Evolutionary conservation across 2,329 filamentous ascomycete genomes (phyloP).

Genomic region (Ceratocystis cubensis): DNA sequence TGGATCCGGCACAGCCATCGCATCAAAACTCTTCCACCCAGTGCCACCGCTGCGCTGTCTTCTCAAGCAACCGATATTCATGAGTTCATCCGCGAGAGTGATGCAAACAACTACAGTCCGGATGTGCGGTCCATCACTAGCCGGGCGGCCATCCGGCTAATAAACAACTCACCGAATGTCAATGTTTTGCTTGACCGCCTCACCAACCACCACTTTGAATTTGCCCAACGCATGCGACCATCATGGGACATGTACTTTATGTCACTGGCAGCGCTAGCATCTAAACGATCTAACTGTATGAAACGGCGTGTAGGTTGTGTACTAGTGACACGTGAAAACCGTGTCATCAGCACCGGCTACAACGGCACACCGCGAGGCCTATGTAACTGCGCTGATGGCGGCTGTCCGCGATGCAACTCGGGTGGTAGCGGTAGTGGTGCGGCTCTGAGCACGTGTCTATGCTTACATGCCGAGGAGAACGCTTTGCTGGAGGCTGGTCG

Average conservation of each 20-base stretch:
- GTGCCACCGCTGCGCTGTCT: slow-evolving; percentile 23
- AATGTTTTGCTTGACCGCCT: slow-evolving; percentile 61
- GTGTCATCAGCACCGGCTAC: slow-evolving; percentile 91
- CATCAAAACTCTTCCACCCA: neutral
- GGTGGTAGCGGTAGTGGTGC: slow-evolving; percentile 52
- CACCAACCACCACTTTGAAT: slow-evolving; percentile 59
- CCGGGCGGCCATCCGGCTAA: slow-evolving; percentile 67
- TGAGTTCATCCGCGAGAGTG: slow-evolving; percentile 46
- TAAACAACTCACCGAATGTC: slow-evolving; percentile 69
- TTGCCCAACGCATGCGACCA: slow-evolving; percentile 69
- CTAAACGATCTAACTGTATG: slow-evolving; percentile 93
- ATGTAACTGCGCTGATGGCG: slow-evolving; percentile 83
- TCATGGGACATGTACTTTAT: slow-evolving; percentile 98
- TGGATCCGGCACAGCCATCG: slow-evolving; percentile 64
- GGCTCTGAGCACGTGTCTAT: slow-evolving; percentile 74
- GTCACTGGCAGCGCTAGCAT: slow-evolving; percentile 83
- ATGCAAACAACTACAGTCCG: slow-evolving; percentile 62
- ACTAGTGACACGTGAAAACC: slow-evolving; percentile 62
- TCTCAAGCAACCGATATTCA: slow-evolving; percentile 33
- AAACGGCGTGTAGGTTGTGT: slow-evolving; percentile 93
- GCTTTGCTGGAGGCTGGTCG: slow-evolving; percentile 86
- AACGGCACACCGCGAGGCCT: slow-evolving; percentile 91
- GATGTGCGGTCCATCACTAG: slow-evolving; percentile 61
- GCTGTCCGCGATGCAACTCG: slow-evolving; percentile 76
- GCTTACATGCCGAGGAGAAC: slow-evolving; percentile 97